Conservation (phyloP, 176 grass and related monocot species). For the Avena atlantica region DNA sequence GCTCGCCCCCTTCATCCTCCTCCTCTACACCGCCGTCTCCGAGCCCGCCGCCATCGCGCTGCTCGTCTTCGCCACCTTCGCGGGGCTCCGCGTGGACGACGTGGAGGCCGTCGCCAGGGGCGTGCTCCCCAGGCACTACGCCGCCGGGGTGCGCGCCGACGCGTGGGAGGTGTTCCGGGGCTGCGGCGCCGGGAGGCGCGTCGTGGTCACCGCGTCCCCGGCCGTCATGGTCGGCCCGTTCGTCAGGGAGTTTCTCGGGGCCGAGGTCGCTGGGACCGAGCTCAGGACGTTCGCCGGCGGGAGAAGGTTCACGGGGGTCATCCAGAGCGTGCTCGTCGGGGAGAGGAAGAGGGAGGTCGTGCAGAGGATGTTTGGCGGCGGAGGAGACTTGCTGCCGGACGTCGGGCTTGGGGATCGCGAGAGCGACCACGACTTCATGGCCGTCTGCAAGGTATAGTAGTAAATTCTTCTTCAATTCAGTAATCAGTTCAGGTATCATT, state of each 20-base stretch:
- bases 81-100: constrained; percentile 55
- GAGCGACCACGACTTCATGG: constrained; percentile 94
- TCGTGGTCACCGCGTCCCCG: constrained; percentile 84
- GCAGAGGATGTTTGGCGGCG: neutral
- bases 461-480: too few relatives aligned
- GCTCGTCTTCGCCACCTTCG: constrained; percentile 73
- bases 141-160: constrained; percentile 77
- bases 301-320: constrained; percentile 49
- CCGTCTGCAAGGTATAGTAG: constrained; percentile 71
- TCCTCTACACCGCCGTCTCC: constrained; percentile 71
- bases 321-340: constrained; percentile 67
- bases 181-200: constrained; percentile 47
- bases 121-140: constrained; percentile 84
- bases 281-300: constrained; percentile 52
- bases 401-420: constrained; percentile 84
- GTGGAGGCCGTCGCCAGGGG: constrained; percentile 69
- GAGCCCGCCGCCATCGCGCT: constrained; percentile 79
- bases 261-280: constrained; percentile 74
- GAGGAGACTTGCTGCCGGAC: constrained; percentile 47
- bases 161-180: constrained; percentile 66
- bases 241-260: constrained; percentile 65
- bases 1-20: constrained; percentile 54
- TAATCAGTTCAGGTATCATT: neutral
- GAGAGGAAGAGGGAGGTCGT: constrained; percentile 65
- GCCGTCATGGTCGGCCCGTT: constrained; percentile 70